Base-by-base conservation (phyloP, 176 grass and related monocot genomes). In the Pontederia crassipes region DNA sequence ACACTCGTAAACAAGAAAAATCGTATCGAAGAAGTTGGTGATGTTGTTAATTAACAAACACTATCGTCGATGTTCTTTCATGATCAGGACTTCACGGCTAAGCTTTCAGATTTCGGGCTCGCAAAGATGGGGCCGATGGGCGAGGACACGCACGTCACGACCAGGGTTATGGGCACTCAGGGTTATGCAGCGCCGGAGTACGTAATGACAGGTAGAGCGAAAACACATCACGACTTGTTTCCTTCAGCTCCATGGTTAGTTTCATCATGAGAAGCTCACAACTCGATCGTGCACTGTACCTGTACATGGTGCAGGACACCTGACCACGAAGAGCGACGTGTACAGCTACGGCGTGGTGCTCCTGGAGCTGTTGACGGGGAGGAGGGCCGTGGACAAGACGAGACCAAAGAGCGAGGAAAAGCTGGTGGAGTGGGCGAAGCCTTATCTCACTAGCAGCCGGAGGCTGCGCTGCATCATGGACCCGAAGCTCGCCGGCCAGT, bases 151-250 rank as follows among this genome's bases (percentile, higher is more conserved):
- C 93, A 98, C 74, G 93, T 98, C 45, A 92, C 84, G 0, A 98
- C 93, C 8, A 78, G 88, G 11, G 93, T 98, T n/a, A 98, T 98
- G 93, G 93, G 93, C 48, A 98, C 93, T 1, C 93, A 98, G 62
- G 93, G 93, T 3, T 98, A 98, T 28, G 88, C 93, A 0, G 93
- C 93, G 6, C 93, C 93, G 1, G 93, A 98, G 69, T 92, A 98
- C 59, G 84, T 98, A 48, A 85, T 83, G 88, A 98, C 93, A 59
- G 81, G 81, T 83, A 48, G 54, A 51, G 9, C 29, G 14, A 4
- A 16, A 50, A 57, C 3, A 0, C 20, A 28, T 58, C 16, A n/a
- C 9, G 10, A 3, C 17, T 57, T 24, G 20, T 24, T 24, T 24
- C 20, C 20, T 24, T 24, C 20, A 24, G 20, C 20, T 24, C 20